Evolutionary conservation across 805 yeast genomes (phyloP).

Genomic region (Ogataea methylovora): DNA sequence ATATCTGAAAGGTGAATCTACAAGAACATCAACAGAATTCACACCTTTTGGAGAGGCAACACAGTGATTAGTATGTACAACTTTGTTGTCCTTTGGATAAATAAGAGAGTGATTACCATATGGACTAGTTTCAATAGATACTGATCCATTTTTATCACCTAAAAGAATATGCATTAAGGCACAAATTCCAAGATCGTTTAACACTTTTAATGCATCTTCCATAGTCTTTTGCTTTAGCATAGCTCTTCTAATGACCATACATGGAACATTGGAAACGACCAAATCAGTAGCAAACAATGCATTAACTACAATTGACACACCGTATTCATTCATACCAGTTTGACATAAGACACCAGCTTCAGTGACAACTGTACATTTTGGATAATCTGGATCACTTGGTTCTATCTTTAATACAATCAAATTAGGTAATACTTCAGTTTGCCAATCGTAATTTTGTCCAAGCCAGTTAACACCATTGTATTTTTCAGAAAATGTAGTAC

Average conservation of each 20-base stretch:
- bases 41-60: conserved; percentile 2
- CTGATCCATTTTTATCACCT: conserved; percentile 5
- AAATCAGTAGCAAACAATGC: conserved; percentile 6
- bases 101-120: conserved; percentile 1
- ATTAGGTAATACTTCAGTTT: conserved; percentile 1
- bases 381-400: conserved; percentile 4
- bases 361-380: conserved; percentile 5
- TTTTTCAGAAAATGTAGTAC: conserved; percentile 5
- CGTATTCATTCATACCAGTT: conserved; percentile 6
- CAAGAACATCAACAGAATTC: background rate
- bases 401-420: conserved; percentile 5
- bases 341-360: conserved; percentile 8
- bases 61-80: conserved; percentile 7
- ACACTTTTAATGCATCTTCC: conserved; percentile 5
- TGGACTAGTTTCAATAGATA: conserved; percentile 7
- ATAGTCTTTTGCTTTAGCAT: conserved; percentile 3
- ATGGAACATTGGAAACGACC: conserved; percentile 6
- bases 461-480: conserved; percentile 5
- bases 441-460: conserved; percentile 9
- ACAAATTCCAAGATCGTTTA: conserved; percentile 4
- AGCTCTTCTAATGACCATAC: conserved; percentile 5
- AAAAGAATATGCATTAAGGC: conserved; percentile 5
- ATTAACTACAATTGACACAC: conserved; percentile 5
- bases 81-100: background rate
- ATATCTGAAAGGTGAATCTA: conserved; percentile 3